A percentile compares a stretch with the other conserved stretches of the same genome.
Evolutionary conservation across 345 rosid species (phyloP).

Genomic region (Streptanthus diversifolius): DNA sequence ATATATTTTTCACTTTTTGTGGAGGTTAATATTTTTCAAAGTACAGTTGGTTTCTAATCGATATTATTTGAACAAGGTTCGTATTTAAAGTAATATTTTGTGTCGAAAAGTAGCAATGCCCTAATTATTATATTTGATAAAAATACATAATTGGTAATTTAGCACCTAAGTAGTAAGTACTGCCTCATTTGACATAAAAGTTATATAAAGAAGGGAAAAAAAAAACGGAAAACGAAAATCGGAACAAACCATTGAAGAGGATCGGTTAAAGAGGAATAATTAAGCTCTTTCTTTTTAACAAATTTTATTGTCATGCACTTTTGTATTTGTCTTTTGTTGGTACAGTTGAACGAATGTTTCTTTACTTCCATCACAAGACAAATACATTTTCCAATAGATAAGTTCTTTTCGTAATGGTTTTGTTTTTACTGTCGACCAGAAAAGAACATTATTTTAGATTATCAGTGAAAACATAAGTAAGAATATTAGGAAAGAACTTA

Average conservation of each 20-base stretch:
- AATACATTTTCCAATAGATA: background rate
- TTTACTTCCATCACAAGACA: conserved; percentile 36
- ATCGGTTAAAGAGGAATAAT: conserved; percentile 37
- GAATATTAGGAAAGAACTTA: background rate
- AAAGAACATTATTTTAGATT: background rate
- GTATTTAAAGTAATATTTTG: background rate
- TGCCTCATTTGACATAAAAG: background rate
- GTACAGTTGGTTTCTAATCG: background rate
- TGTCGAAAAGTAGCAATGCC: background rate
- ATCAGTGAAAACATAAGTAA: background rate
- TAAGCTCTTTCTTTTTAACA: conserved; percentile 36
- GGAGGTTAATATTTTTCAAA: background rate
- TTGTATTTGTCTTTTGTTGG: conserved; percentile 35
- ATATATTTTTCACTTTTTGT: background rate
- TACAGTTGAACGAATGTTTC: conserved; percentile 34
- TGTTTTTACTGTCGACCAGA: background rate
- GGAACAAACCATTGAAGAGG: conserved; percentile 23
- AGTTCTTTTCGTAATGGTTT: background rate
- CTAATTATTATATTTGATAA: too few species aligned
- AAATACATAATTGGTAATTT: background rate
- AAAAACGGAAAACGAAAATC: background rate
- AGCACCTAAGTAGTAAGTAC: background rate
- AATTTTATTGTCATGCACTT: conserved; percentile 23
- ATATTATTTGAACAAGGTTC: background rate
- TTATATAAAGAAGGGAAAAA: background rate